phyloP scores from a whole-genome alignment of 2,329 filamentous ascomycete species.

The Stemphylium beticola region DNA sequence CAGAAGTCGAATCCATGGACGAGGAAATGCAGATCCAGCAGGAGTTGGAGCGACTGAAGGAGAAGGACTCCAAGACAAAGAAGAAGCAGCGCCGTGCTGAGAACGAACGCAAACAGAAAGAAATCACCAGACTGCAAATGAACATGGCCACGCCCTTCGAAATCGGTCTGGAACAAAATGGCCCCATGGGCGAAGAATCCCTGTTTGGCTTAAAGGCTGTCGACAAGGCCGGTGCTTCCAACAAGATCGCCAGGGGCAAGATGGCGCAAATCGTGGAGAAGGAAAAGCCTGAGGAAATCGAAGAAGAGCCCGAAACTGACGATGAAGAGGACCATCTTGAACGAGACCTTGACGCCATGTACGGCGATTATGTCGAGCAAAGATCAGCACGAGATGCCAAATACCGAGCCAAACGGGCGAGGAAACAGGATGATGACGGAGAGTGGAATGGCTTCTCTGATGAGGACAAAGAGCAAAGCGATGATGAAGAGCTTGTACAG shows the following conservation, averaged over 20 bases:
- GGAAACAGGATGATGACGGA: constrained; percentile 72
- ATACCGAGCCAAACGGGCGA: constrained; percentile 85
- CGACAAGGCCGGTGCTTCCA: constrained; percentile 74
- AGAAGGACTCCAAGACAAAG: constrained; percentile 76
- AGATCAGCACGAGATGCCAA: constrained; percentile 84
- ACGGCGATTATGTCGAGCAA: constrained; percentile 81
- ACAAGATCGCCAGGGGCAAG: constrained; percentile 74
- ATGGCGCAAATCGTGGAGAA: constrained; percentile 73
- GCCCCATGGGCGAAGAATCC: constrained; percentile 76
- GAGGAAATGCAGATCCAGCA: constrained; percentile 91
- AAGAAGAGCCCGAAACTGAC: constrained; percentile 65
- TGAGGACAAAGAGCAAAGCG: constrained; percentile 61
- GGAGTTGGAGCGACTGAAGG: constrained; percentile 81
- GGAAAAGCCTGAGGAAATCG: constrained; percentile 54
- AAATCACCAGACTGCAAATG: constrained; percentile 95
- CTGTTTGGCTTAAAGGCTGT: constrained; percentile 87
- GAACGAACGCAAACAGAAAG: constrained; percentile 92
- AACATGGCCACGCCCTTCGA: constrained; percentile 97
- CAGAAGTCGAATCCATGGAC: constrained; percentile 87
- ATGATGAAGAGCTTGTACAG: constrained; percentile 63
- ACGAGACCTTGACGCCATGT: constrained; percentile 83
- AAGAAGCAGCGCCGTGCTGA: constrained; percentile 85
- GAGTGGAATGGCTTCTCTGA: constrained; percentile 91
- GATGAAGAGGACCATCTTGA: constrained; percentile 84
- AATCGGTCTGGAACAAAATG: constrained; percentile 87